These are phyloP conservation scores for Cronartium ribicola DNA, from an alignment of 1,284 basidiomycete species.

Conservation along the genomic window DNA sequence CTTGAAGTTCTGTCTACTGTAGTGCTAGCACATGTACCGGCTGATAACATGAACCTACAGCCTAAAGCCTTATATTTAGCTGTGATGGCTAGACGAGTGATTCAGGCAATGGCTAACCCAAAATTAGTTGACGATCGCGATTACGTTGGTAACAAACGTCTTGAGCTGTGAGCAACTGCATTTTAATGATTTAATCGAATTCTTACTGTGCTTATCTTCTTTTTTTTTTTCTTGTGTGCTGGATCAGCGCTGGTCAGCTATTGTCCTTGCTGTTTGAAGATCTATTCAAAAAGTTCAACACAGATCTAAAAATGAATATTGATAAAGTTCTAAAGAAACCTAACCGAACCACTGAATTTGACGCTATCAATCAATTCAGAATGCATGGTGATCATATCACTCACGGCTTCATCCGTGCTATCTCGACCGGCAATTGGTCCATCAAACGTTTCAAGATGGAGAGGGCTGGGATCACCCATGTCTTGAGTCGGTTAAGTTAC, in stretches of 20 bases:
- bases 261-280: constrained; percentile 95
- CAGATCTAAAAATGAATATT: constrained; percentile 89
- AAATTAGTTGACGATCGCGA: constrained; percentile 98
- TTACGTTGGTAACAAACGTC: constrained; percentile 97
- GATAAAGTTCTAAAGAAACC: constrained; percentile 98
- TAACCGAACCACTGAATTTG: constrained; percentile 89
- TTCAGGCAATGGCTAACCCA: constrained; percentile 94
- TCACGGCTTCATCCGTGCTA: constrained; percentile 91
- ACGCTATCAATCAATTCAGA: constrained; percentile 88
- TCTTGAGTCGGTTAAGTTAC: constrained; percentile 88
- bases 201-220: neutral
- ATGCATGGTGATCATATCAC: constrained; percentile 85
- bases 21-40: constrained; percentile 93
- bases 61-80: constrained; percentile 96
- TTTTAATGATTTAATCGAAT: neutral
- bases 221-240: neutral
- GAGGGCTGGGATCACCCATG: constrained; percentile 96
- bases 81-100: constrained; percentile 91
- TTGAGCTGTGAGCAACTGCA: constrained; percentile 72
- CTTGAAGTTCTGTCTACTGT: constrained; percentile 94
- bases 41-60: constrained; percentile 82
- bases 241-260: constrained; percentile 81
- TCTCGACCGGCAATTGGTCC: constrained; percentile 99
- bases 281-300: constrained; percentile 97
- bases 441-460: constrained; percentile 99